Evolutionary conservation across 192 early-diverging fungal species (phyloP), one percentile per base, ranked within the genome.

Genomic region (Lobulomyces angularis): DNA sequence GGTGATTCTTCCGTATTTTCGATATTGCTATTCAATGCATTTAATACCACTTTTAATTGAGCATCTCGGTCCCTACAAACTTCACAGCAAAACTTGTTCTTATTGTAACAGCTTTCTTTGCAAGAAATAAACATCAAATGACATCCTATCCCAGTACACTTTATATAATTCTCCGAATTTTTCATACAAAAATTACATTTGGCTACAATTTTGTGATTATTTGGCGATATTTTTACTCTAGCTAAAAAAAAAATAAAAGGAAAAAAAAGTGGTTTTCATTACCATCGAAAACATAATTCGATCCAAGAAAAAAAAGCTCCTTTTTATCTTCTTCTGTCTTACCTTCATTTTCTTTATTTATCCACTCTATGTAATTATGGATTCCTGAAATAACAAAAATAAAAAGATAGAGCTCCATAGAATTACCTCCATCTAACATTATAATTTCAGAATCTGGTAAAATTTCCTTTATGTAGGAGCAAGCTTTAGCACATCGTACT

Each of bases 231-330:
- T 21, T 21, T 9, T 3, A 5, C 8, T 2, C 12, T 1, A 12
- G 6, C n/a, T 18, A 40, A 22, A 19, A 36, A 26, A 16, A 31
- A 5, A 12, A 38, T 35, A 6, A 47, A 34, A 2, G 60, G 27
- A 8, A 55, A 58, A 17, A 74, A 17, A 18, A 20, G 5, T 3
- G 23, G n/a, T 63, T 56, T 40, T 80, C 75, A 8, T 79, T 51
- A 26, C 78, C 78, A 47, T 83, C 80, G 62, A 83, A 83, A 1
- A 83, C 69, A 49, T 83, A 83, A 43, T 81, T 83, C 24, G 55
- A 55, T 8, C 80, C 80, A 16, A 61, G 56, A 65, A 79, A 82
- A 16, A 82, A 45, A 20, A 58, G 47, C 7, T 71, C 46, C 6
- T 41, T 40, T 4, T 21, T 9, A n/a, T 8, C 12, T 44, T 11